Evolutionary conservation across 2,329 filamentous ascomycete species (phyloP).

Genomic region (Paramyrothecium roridum): DNA sequence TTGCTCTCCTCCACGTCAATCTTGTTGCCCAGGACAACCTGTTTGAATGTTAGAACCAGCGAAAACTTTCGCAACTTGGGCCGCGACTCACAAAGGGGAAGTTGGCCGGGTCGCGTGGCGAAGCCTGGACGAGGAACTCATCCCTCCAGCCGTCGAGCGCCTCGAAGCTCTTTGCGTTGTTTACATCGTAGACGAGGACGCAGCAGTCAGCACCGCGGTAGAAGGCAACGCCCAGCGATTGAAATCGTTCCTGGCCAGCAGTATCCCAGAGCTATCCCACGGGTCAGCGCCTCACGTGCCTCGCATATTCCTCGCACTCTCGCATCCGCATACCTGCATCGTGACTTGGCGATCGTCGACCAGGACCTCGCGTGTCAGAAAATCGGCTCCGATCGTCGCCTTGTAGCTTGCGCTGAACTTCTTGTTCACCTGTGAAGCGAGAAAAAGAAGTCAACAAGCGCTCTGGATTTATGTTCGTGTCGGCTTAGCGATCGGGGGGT

Average conservation of each 20-base stretch:
- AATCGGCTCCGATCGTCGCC: constrained; percentile 97
- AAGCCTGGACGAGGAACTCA: constrained; percentile 96
- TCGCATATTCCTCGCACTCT: background rate
- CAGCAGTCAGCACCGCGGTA: constrained; percentile 98
- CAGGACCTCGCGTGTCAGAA: constrained; percentile 94
- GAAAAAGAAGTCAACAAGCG: background rate
- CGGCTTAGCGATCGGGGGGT: constrained; percentile 9
- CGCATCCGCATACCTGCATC: constrained; percentile 71
- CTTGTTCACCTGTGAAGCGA: constrained; percentile 81
- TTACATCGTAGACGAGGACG: constrained; percentile 96
- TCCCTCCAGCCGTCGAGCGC: constrained; percentile 98
- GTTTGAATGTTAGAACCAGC: constrained; percentile 10
- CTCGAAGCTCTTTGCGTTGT: constrained; percentile 99
- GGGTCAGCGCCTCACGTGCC: constrained; percentile 4
- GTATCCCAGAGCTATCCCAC: constrained; percentile 87
- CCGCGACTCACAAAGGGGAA: constrained; percentile 81
- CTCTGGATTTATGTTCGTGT: constrained; percentile 5
- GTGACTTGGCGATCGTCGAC: constrained; percentile 97
- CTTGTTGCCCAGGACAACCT: constrained; percentile 98
- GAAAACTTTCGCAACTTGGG: background rate
- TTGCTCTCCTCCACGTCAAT: constrained; percentile 98
- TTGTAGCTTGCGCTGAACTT: constrained; percentile 99
- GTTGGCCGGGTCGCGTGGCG: constrained; percentile 91
- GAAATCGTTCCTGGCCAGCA: constrained; percentile 94
- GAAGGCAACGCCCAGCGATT: constrained; percentile 94